phyloP scores from a whole-genome alignment of 192 early-diverging fungal genomes.

The Entomortierella lignicola region DNA sequence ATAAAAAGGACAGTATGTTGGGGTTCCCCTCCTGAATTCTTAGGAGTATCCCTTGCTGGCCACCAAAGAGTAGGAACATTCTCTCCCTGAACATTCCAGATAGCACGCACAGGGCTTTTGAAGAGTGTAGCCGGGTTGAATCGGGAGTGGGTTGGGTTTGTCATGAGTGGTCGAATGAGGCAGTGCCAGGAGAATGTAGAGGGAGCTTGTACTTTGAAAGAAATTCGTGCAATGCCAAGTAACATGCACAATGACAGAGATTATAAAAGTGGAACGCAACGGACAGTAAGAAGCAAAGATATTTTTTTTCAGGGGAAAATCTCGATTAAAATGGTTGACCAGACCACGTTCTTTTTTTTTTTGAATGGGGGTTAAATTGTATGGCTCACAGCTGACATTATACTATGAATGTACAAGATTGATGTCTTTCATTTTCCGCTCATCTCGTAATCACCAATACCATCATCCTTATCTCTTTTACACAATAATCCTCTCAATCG shows the following conservation, averaged over 20 bases:
- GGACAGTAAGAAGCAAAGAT: no score
- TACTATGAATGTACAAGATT: neutral
- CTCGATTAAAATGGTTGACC: neutral
- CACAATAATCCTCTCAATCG: neutral
- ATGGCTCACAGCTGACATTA: neutral
- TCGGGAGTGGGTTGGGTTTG: neutral
- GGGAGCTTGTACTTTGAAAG: neutral
- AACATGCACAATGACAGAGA: conserved; percentile 2
- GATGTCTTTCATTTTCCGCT: neutral
- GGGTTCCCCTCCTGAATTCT: neutral
- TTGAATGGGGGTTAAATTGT: neutral
- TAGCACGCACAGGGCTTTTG: conserved; percentile 39
- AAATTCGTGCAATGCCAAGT: neutral
- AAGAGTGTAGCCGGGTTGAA: conserved; percentile 40
- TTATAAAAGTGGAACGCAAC: neutral
- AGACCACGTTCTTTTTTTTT: no score
- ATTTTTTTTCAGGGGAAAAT: neutral
- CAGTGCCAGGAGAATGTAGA: neutral
- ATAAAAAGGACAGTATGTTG: conserved; percentile 43
- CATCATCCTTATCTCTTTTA: neutral
- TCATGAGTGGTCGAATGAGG: conserved; percentile 11
- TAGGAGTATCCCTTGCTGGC: conserved; percentile 17
- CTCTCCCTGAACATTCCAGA: conserved; percentile 51
- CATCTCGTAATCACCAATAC: no score
- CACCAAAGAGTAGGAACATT: conserved; percentile 51